Base-by-base conservation (phyloP, 1,139 yeast species). In the Meyerozyma elateridarum region DNA sequence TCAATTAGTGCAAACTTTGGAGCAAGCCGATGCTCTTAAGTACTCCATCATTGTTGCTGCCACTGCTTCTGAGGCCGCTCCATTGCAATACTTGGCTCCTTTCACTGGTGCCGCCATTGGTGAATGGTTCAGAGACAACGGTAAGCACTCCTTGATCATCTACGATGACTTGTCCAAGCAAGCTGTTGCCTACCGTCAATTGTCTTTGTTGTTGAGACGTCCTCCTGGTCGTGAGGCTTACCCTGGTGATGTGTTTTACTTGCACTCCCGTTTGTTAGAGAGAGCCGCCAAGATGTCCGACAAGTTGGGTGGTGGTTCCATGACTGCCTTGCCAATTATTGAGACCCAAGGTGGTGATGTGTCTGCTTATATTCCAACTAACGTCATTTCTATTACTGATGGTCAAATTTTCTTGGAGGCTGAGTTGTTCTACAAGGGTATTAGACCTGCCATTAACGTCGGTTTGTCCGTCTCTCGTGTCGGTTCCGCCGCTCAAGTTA, bases 51-150 rank as follows among this genome's bases (percentile, higher is more conserved):
- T 91, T 69, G 97, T 91, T 65, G 96, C 98, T 48, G 99, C 98
- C 59, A 93, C 99, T 60, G 99, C 99, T 54, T 93, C 98, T 47
- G 98, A 91, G 78, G 98, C 98, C 55, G 98, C 99, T 70, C 99
- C 98, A 69, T 80, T 93, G 71, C 99, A 91, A 79, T 91, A 88
- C 78, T 76, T 91, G 67, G 98, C 99, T 76, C 99, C 99, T 66
- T 91, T 93, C 95, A 88, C 98, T 55, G 99, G 91, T 55, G 83
- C 95, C 69, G 96, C 99, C 62, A 89, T 93, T 66, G 96, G 97
- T 76, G 99, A 91, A 77, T 91, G 98, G 98, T 91, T 91, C 93
- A 88, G 98, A 82, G 98, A 91, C 79, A 91, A 91, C 71, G 96
- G 95, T 65, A 84, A 71, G 68, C 98, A 91, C 71, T 95, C 97